A percentile compares a stretch with the other conserved stretches of the same genome.
Conservation (phyloP, 768 basidiomycete genomes). For the Ramaria rubella region DNA sequence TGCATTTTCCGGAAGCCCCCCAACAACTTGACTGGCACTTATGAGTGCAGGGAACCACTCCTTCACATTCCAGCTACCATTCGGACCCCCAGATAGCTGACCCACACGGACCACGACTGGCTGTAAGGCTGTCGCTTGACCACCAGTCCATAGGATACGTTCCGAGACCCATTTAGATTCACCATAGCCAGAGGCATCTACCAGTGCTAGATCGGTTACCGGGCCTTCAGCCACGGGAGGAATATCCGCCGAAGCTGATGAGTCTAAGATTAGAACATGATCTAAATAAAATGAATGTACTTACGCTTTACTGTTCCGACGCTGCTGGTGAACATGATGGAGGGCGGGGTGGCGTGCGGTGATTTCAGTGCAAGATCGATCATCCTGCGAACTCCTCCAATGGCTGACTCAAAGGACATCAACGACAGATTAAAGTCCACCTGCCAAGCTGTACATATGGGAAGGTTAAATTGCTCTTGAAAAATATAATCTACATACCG, state of each 20-base stretch:
- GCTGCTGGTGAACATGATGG: slow-evolving; percentile 12
- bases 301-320: slow-evolving; percentile 9
- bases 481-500: slow-evolving; percentile 24
- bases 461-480: too few species aligned
- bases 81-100: slow-evolving; percentile 13
- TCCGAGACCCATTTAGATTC: slow-evolving; percentile 16
- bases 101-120: slow-evolving; percentile 14
- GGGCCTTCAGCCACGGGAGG: not conserved
- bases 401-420: slow-evolving; percentile 24
- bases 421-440: too few species aligned
- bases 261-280: not conserved
- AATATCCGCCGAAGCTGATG: not conserved
- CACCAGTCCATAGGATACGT: slow-evolving; percentile 11
- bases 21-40: not conserved
- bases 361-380: slow-evolving; percentile 26
- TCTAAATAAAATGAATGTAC: not conserved
- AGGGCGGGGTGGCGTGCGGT: slow-evolving; percentile 7
- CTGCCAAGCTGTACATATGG: too few species aligned
- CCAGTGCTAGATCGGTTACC: not conserved
- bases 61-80: slow-evolving; percentile 14
- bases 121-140: slow-evolving; percentile 9
- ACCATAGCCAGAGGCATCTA: not conserved
- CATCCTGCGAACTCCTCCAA: slow-evolving; percentile 27
- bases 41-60: slow-evolving; percentile 18
- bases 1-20: not conserved